Conservation (phyloP, 2,329 filamentous ascomycete genomes). For the Verticillium isaacii region DNA sequence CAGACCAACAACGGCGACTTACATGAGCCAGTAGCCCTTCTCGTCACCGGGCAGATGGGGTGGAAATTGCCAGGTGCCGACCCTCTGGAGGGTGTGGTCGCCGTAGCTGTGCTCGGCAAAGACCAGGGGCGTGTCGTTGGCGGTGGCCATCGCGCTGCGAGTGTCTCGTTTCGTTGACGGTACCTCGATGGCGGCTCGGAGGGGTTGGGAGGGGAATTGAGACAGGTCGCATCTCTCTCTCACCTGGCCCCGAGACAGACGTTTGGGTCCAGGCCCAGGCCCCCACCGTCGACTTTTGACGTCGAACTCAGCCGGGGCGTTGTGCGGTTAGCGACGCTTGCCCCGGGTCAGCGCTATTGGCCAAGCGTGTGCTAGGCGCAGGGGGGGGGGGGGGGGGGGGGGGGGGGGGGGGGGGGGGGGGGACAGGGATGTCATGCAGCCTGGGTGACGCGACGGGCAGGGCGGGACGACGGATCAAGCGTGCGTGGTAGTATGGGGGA, state of each 20-base stretch:
- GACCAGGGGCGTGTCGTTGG: constrained; percentile 1
- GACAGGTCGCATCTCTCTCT: not conserved
- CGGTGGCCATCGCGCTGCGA: not conserved
- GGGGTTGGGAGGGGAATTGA: not conserved
- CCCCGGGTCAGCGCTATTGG: not conserved
- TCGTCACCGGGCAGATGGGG: constrained; percentile 6
- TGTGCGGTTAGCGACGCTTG: not conserved
- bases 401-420: not conserved
- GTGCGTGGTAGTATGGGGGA: not conserved
- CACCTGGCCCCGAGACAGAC: not conserved
- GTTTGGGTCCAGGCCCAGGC: not conserved
- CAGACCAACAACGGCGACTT: constrained; percentile 8
- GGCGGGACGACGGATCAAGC: not conserved
- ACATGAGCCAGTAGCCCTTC: constrained; percentile 31
- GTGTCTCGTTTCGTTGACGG: not conserved
- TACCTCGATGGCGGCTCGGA: not conserved
- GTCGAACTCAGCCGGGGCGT: not conserved
- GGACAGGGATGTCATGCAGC: not conserved
- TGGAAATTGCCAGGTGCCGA: constrained; percentile 38
- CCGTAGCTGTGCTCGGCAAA: constrained; percentile 31
- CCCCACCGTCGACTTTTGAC: not conserved
- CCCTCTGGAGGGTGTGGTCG: constrained; percentile 35
- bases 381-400: not conserved
- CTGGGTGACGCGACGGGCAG: not conserved
- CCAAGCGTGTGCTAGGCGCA: not conserved